phyloP scores from a whole-genome alignment of 2,329 filamentous ascomycete species.

The Scolecobasidium constrictum region DNA sequence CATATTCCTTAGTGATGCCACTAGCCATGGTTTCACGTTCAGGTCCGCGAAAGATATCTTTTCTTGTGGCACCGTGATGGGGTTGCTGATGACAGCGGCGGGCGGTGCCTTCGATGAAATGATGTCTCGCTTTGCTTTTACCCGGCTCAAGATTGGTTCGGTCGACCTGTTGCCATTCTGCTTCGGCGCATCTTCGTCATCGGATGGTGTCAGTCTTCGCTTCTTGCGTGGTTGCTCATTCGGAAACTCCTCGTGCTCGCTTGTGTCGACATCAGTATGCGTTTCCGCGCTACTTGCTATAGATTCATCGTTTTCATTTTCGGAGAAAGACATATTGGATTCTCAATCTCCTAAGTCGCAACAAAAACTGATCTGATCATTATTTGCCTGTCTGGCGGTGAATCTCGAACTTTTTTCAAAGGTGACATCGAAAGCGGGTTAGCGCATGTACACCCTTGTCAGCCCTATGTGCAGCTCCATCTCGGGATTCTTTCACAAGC shows the following conservation, averaged over 20 bases:
- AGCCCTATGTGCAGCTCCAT: too few species aligned
- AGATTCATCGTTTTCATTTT: too few species aligned
- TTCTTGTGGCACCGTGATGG: neutral
- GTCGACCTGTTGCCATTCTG: neutral
- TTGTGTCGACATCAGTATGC: neutral
- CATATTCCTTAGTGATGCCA: slow-evolving; percentile 63
- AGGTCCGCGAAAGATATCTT: slow-evolving; percentile 61
- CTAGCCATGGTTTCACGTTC: slow-evolving; percentile 74
- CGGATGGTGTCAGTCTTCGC: slow-evolving; percentile 5
- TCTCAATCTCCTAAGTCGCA: too few species aligned
- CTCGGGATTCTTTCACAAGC: too few species aligned
- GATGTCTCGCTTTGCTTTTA: slow-evolving; percentile 1
- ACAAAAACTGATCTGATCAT: too few species aligned
- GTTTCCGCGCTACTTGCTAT: neutral
- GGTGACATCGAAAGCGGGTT: too few species aligned
- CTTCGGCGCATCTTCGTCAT: neutral
- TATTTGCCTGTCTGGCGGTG: too few species aligned
- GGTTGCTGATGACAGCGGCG: neutral
- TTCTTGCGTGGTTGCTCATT: slow-evolving; percentile 4
- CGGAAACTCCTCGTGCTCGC: slow-evolving; percentile 2
- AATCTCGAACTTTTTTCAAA: too few species aligned
- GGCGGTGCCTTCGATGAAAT: neutral
- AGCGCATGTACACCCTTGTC: too few species aligned
- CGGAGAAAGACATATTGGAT: too few species aligned
- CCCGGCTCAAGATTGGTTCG: neutral